Conservation (phyloP, 495 filamentous ascomycete species). For the Antarctomyces pellizariae region DNA sequence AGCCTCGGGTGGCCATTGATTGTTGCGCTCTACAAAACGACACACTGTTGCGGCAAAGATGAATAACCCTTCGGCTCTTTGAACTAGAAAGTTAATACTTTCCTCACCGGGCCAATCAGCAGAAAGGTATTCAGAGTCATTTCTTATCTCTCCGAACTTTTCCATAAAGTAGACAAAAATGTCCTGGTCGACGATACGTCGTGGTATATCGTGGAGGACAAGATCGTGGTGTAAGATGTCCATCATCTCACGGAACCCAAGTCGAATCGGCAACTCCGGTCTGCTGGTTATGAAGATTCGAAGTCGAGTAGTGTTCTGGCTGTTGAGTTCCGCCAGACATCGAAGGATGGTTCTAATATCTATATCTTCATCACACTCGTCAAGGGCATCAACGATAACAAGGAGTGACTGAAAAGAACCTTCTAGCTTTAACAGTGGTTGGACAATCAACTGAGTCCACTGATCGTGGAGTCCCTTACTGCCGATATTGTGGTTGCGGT, state of each 20-base stretch:
- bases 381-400: constrained; percentile 4
- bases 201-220: constrained; percentile 11
- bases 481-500: constrained; percentile 1
- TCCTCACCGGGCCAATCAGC: constrained; percentile 6
- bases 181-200: constrained; percentile 7
- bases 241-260: constrained; percentile 8
- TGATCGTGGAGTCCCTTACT: constrained; percentile 1
- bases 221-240: constrained; percentile 5
- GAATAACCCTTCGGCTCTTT: constrained; percentile 8
- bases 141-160: constrained; percentile 2
- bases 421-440: constrained; percentile 1
- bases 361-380: constrained; percentile 4
- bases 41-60: constrained; percentile 10
- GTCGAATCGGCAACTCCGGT: constrained; percentile 12
- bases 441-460: constrained; percentile 4
- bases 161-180: constrained; percentile 4
- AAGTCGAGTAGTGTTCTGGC: constrained; percentile 6
- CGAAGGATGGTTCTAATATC: constrained; percentile 6
- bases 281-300: constrained; percentile 13
- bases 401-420: background rate
- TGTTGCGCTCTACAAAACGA: constrained; percentile 6
- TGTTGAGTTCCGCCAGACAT: constrained; percentile 7
- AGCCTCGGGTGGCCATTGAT: constrained; percentile 1
- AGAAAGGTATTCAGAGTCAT: no score
- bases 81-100: constrained; percentile 4